phyloP scores from a whole-genome alignment of 805 yeast genomes.

The Hanseniaspora nectarophila region DNA sequence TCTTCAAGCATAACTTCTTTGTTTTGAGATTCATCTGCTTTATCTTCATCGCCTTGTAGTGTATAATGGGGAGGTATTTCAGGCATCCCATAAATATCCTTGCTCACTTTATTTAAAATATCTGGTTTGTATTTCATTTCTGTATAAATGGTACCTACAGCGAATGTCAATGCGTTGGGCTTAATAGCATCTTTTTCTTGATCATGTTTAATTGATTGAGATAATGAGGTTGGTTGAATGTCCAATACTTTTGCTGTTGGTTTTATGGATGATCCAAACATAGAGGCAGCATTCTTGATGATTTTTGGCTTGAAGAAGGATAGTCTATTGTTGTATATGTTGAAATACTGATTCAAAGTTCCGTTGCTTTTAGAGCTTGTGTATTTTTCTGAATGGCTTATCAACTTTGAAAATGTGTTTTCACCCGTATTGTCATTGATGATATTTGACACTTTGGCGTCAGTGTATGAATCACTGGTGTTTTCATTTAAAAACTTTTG shows the following conservation, averaged over 20 bases:
- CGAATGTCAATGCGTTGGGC: slow-evolving; percentile 51
- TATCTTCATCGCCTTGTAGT: neutral
- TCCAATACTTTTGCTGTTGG: slow-evolving; percentile 37
- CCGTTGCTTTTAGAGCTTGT: neutral
- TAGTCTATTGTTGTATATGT: slow-evolving; percentile 45
- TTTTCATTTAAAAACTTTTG: neutral
- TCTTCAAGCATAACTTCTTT: slow-evolving; percentile 74
- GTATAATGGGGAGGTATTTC: slow-evolving; percentile 34
- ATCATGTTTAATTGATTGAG: slow-evolving; percentile 25
- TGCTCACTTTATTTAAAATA: slow-evolving; percentile 67
- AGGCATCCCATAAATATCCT: slow-evolving; percentile 35
- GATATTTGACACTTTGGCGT: neutral
- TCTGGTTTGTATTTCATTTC: slow-evolving; percentile 80
- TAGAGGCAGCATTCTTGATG: slow-evolving; percentile 34
- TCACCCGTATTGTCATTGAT: slow-evolving; percentile 15
- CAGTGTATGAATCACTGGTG: neutral
- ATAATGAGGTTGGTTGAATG: slow-evolving; percentile 29
- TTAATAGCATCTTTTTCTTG: neutral
- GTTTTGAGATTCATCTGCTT: slow-evolving; percentile 36
- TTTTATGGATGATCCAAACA: slow-evolving; percentile 36
- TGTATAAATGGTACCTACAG: slow-evolving; percentile 73
- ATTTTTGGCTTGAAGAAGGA: slow-evolving; percentile 37
- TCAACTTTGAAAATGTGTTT: slow-evolving; percentile 23
- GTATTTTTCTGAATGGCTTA: slow-evolving; percentile 32
- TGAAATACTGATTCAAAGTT: slow-evolving; percentile 40